Percentiles rank a stretch among this genome's conserved stretches.
phyloP scores from a whole-genome alignment of 1,139 yeast species.

The Yamadazyma diospyri region DNA sequence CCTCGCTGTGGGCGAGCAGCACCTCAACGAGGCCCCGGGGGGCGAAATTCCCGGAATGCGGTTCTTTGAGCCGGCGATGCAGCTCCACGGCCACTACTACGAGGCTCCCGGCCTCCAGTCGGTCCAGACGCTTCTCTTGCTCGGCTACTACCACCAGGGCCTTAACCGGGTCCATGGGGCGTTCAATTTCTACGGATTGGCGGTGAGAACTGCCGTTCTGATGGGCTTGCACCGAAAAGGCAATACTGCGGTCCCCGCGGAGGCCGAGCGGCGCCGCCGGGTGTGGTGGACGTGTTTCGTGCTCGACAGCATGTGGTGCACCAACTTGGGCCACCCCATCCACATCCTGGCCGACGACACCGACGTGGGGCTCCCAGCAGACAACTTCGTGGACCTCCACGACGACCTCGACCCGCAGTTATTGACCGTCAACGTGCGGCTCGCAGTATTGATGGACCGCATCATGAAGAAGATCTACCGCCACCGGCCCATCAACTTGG shows the following conservation, averaged over 20 bases:
- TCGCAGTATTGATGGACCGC: constrained; percentile 9
- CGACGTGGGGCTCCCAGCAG: constrained; percentile 1
- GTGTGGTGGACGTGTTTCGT: constrained; percentile 16
- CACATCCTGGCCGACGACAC: constrained; percentile 11
- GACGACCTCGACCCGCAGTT: constrained; percentile 10
- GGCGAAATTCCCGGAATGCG: constrained; percentile 15
- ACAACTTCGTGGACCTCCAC: constrained; percentile 1
- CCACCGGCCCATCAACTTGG: constrained; percentile 9
- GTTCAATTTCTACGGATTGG: constrained; percentile 13
- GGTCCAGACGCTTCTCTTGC: constrained; percentile 11
- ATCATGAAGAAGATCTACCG: constrained; percentile 12
- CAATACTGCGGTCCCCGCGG: constrained; percentile 1
- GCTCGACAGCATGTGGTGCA: constrained; percentile 13
- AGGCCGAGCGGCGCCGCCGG: constrained; percentile 11
- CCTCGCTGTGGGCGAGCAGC: constrained; percentile 15
- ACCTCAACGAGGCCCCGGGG: constrained; percentile 12
- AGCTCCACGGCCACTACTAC: constrained; percentile 10
- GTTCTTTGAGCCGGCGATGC: constrained; percentile 12
- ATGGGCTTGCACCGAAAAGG: constrained; percentile 12
- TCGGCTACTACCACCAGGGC: constrained; percentile 15
- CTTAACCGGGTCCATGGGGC: constrained; percentile 12
- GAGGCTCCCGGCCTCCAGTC: constrained; percentile 11
- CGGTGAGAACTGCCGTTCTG: constrained; percentile 10
- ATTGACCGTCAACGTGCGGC: constrained; percentile 8
- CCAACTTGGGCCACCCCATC: constrained; percentile 13